phyloP scores from a whole-genome alignment of 2,329 filamentous ascomycete genomes.

The Phialophora tarda region DNA sequence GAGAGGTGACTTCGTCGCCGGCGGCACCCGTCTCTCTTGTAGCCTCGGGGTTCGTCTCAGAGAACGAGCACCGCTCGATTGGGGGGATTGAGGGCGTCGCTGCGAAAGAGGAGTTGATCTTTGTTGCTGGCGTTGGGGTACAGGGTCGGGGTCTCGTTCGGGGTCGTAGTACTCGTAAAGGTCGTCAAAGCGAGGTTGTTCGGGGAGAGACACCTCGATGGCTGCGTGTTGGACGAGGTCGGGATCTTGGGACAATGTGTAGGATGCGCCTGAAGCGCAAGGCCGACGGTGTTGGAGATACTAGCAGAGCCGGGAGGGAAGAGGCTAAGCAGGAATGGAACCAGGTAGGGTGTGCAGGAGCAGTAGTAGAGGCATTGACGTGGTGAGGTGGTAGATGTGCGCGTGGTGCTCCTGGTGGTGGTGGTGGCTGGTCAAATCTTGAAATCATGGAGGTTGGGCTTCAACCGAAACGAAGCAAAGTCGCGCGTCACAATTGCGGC shows the following conservation, averaged over 20 bases:
- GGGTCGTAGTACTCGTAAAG: slow-evolving; percentile 60
- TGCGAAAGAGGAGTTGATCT: slow-evolving; percentile 30
- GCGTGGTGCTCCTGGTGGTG: slow-evolving; percentile 26
- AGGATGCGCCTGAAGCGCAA: slow-evolving; percentile 33
- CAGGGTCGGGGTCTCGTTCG: slow-evolving; percentile 27
- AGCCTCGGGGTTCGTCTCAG: slow-evolving; percentile 61
- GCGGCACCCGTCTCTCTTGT: slow-evolving; percentile 51
- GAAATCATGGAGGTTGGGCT: slow-evolving; percentile 37
- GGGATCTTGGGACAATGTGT: slow-evolving; percentile 32
- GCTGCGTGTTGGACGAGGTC: slow-evolving; percentile 15
- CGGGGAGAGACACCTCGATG: slow-evolving; percentile 47
- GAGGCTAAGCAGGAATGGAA: slow-evolving; percentile 27
- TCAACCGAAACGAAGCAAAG: slow-evolving; percentile 17
- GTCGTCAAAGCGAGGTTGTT: slow-evolving; percentile 55
- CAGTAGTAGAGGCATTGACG: slow-evolving; percentile 31
- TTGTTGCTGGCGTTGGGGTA: slow-evolving; percentile 40
- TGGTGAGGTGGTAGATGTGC: slow-evolving; percentile 25
- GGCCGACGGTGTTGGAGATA: slow-evolving; percentile 16
- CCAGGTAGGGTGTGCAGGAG: slow-evolving; percentile 24
- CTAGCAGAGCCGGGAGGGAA: slow-evolving; percentile 13
- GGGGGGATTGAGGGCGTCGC: slow-evolving; percentile 53
- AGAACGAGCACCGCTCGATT: slow-evolving; percentile 58
- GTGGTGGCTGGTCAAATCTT: slow-evolving; percentile 33
- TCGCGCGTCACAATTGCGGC: slow-evolving; percentile 26
- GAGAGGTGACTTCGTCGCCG: slow-evolving; percentile 41